Conservation (phyloP, 441 rosid genomes). For the Capsella rubella region DNA sequence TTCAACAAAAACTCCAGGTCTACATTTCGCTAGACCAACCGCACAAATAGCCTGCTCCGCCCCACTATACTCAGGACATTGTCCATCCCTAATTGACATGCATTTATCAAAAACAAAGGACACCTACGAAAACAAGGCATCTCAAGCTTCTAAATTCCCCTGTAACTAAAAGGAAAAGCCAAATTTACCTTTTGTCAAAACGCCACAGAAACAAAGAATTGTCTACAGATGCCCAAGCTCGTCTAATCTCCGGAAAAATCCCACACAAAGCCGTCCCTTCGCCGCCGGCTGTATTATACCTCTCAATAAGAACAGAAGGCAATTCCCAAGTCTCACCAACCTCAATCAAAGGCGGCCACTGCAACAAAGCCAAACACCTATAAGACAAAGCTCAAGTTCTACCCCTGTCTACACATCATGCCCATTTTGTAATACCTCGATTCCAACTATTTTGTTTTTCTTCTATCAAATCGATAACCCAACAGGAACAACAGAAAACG, state of each 20-base stretch:
- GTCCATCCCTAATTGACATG: constrained; percentile 77
- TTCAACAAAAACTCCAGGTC: constrained; percentile 88
- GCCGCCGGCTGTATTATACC: constrained; percentile 94
- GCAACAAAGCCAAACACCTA: constrained; percentile 37
- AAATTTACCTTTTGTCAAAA: constrained; percentile 83
- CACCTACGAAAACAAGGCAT: constrained; percentile 1
- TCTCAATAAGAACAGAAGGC: constrained; percentile 85
- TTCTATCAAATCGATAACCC: constrained; percentile 15
- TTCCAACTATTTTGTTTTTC: not conserved
- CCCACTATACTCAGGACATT: constrained; percentile 88
- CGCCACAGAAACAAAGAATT: constrained; percentile 95
- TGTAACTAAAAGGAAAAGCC: constrained; percentile 3
- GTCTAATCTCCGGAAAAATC: constrained; percentile 86
- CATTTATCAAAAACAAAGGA: constrained; percentile 24
- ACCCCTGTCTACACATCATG: not conserved
- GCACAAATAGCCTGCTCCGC: constrained; percentile 97
- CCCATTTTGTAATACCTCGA: not conserved
- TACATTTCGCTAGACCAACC: constrained; percentile 87
- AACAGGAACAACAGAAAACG: not conserved
- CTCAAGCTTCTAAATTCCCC: constrained; percentile 26
- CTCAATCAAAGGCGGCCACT: constrained; percentile 98
- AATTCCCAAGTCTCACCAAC: constrained; percentile 85
- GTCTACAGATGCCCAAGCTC: constrained; percentile 98
- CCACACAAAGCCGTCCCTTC: constrained; percentile 98
- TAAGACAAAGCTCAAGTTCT: constrained; percentile 18